Percentiles rank a stretch among this genome's conserved stretches.
These are phyloP conservation scores for Exophiala aquamarina DNA, from an alignment of 2,329 filamentous ascomycete species.

Conservation along the genomic window DNA sequence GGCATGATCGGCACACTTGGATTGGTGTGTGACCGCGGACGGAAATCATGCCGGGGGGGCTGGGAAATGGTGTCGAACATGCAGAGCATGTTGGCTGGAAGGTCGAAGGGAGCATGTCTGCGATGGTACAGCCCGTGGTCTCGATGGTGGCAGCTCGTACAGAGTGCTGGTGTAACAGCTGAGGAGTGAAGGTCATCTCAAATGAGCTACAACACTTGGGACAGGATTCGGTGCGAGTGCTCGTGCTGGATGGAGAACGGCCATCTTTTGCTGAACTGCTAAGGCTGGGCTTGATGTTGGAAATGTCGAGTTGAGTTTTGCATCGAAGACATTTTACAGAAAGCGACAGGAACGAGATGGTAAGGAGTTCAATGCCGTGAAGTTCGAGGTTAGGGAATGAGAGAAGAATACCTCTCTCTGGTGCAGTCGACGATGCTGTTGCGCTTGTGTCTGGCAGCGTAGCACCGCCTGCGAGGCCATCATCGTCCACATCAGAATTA, in stretches of 20 bases:
- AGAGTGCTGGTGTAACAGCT: slow-evolving; percentile 72
- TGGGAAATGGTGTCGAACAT: slow-evolving; percentile 68
- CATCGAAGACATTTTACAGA: slow-evolving; percentile 77
- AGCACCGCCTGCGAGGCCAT: slow-evolving; percentile 38
- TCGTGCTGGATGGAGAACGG: slow-evolving; percentile 25
- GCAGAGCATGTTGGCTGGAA: slow-evolving; percentile 76
- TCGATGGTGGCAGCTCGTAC: slow-evolving; percentile 78
- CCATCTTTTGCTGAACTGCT: slow-evolving; percentile 33
- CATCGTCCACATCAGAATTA: slow-evolving; percentile 40
- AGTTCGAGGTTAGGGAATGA: slow-evolving; percentile 78
- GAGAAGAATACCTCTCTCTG: slow-evolving; percentile 63
- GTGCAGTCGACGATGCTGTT: not conserved
- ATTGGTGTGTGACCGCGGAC: slow-evolving; percentile 72
- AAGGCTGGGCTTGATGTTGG: slow-evolving; percentile 60
- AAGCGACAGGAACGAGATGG: slow-evolving; percentile 66
- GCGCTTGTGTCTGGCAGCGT: slow-evolving; percentile 31
- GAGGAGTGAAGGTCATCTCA: slow-evolving; percentile 55
- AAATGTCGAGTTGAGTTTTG: slow-evolving; percentile 70
- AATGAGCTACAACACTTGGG: slow-evolving; percentile 52
- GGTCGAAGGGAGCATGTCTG: slow-evolving; percentile 75
- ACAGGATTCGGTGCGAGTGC: slow-evolving; percentile 45
- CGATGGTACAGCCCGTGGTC: slow-evolving; percentile 69
- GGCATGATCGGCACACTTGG: slow-evolving; percentile 77
- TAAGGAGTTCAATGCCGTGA: slow-evolving; percentile 72
- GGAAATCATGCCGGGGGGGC: slow-evolving; percentile 62